Conservation (phyloP, 23 red algal genomes). For the Gracilaria domingensis region DNA sequence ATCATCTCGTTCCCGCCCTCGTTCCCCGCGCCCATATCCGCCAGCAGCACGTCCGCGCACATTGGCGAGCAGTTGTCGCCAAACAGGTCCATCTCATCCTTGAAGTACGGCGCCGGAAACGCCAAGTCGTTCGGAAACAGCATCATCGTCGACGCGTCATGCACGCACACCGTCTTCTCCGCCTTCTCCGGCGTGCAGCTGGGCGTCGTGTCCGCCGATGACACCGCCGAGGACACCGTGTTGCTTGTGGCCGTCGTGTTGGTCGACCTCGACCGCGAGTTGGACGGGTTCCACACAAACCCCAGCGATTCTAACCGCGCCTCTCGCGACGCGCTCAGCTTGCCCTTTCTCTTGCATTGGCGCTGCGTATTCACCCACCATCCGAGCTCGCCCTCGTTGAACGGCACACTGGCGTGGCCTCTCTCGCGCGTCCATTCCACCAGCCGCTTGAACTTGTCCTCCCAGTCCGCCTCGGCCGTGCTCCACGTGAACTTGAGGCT, state of each 20-base stretch:
- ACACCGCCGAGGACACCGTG: conserved; percentile 17
- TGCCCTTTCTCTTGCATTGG: conserved; percentile 68
- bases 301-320: conserved; percentile 59
- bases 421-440: conserved; percentile 47
- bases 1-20: background rate
- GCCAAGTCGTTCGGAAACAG: background rate
- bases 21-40: background rate
- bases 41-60: conserved; percentile 28
- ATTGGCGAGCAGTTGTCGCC: conserved; percentile 33
- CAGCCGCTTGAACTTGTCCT: conserved; percentile 66
- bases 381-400: conserved; percentile 77
- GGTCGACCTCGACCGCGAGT: conserved; percentile 40
- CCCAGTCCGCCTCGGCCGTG: conserved; percentile 76
- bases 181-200: conserved; percentile 30
- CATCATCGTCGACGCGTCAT: conserved; percentile 13
- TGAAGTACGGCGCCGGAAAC: conserved; percentile 6
- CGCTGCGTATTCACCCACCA: conserved; percentile 87
- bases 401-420: conserved; percentile 75
- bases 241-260: conserved; percentile 18
- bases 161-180: background rate
- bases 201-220: conserved; percentile 38
- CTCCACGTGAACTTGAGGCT: conserved; percentile 77
- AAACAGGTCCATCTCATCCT: conserved; percentile 47
- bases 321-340: conserved; percentile 57
- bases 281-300: conserved; percentile 81